Evolutionary conservation across 805 yeast species (phyloP).

Genomic region (Saccharomycopsis sp.): DNA sequence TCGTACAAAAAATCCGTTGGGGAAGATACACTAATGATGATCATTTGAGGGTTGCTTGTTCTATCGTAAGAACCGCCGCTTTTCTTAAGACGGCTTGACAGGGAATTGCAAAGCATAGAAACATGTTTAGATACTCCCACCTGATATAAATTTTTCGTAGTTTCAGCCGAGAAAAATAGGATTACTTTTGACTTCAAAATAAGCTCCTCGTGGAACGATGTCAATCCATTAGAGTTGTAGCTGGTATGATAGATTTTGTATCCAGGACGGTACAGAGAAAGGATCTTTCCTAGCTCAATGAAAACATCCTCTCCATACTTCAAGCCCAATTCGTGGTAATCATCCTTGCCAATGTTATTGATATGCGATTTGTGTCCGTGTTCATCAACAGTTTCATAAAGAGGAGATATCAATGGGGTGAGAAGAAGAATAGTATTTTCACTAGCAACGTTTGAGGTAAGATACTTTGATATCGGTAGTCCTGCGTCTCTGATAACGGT

Average conservation of each 20-base stretch:
- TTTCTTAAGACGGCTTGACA: constrained; percentile 29
- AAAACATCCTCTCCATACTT: constrained; percentile 47
- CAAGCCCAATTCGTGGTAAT: constrained; percentile 31
- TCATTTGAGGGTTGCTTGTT: constrained; percentile 37
- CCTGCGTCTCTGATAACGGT: constrained; percentile 25
- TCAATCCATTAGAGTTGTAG: constrained; percentile 35
- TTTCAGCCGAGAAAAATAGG: constrained; percentile 35
- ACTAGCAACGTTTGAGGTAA: constrained; percentile 34
- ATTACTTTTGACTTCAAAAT: not conserved
- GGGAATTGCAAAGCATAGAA: constrained; percentile 45
- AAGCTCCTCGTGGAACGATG: not conserved
- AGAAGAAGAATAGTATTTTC: constrained; percentile 27
- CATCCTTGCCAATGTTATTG: constrained; percentile 33
- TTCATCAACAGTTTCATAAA: constrained; percentile 25
- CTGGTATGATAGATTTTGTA: constrained; percentile 51
- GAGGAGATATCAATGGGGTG: constrained; percentile 32
- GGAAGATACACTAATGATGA: constrained; percentile 53
- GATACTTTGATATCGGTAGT: constrained; percentile 29
- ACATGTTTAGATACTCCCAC: constrained; percentile 54
- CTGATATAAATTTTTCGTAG: constrained; percentile 53
- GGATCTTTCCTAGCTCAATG: constrained; percentile 41
- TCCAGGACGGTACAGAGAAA: constrained; percentile 33
- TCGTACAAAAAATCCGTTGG: constrained; percentile 58
- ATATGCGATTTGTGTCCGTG: constrained; percentile 1
- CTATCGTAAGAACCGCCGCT: constrained; percentile 18